Percentiles rank a stretch among this genome's conserved stretches.
Evolutionary conservation across 129 eudicot species (phyloP).

Genomic region (Flaveria robusta): DNA sequence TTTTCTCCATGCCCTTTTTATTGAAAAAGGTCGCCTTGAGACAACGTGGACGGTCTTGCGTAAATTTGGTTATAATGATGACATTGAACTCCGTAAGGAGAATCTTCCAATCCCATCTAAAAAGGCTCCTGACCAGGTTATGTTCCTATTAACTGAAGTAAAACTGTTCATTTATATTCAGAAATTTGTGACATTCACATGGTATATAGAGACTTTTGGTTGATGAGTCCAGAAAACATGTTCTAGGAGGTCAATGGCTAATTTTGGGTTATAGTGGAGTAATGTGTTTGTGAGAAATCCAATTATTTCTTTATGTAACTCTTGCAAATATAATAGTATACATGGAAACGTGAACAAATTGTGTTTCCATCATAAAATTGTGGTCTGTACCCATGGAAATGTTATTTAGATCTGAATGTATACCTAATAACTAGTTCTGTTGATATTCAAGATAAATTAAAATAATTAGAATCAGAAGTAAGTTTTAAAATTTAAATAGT

Average conservation of each 20-base stretch:
- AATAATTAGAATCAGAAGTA: background rate
- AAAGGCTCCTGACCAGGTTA: constrained; percentile 91
- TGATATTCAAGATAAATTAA: background rate
- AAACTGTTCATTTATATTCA: background rate
- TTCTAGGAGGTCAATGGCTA: background rate
- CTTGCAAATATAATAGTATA: background rate
- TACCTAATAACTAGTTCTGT: background rate
- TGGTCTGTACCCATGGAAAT: background rate
- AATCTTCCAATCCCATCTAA: constrained; percentile 65
- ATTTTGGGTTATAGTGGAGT: background rate
- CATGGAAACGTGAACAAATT: background rate
- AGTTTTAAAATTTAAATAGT: background rate
- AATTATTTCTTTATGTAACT: background rate
- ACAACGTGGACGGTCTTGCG: constrained; percentile 90
- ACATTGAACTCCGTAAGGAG: constrained; percentile 73
- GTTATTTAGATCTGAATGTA: background rate
- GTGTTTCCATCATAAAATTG: background rate
- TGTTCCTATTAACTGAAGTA: constrained; percentile 9
- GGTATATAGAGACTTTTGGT: constrained; percentile 1
- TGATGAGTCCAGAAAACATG: constrained; percentile 3
- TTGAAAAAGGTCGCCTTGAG: constrained; percentile 95
- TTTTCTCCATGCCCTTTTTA: constrained; percentile 95
- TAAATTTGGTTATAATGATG: constrained; percentile 90
- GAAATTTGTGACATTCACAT: background rate
- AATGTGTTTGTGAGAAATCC: background rate